phyloP scores from a whole-genome alignment of 148 eudicot genomes.

The Polygonum aviculare region DNA sequence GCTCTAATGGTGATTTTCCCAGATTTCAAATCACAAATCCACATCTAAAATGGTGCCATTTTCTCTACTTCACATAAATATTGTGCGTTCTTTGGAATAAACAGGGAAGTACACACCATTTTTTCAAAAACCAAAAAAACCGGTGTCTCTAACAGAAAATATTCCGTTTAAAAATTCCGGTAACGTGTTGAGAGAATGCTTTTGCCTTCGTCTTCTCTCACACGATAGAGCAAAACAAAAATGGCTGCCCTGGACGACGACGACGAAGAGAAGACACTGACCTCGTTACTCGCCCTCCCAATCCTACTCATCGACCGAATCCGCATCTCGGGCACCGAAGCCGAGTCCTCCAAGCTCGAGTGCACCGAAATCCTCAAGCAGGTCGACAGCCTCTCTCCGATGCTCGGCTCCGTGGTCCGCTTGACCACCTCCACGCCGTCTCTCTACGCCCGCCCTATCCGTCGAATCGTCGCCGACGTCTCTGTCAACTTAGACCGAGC shows the following conservation, averaged over 20 bases:
- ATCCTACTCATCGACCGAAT: constrained; percentile 51
- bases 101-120: background rate
- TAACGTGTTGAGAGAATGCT: background rate
- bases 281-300: constrained; percentile 40
- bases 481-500: constrained; percentile 47
- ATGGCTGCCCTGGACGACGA: constrained; percentile 7
- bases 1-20: background rate
- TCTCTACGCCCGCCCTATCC: constrained; percentile 67
- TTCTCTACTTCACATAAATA: background rate
- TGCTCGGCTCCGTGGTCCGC: constrained; percentile 52
- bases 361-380: constrained; percentile 46
- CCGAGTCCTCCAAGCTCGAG: constrained; percentile 51
- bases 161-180: background rate
- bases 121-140: background rate
- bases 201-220: background rate
- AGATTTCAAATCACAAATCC: no score
- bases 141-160: background rate
- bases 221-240: background rate
- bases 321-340: constrained; percentile 45
- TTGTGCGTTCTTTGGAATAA: background rate
- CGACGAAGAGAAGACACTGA: constrained; percentile 35
- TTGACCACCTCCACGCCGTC: constrained; percentile 29
- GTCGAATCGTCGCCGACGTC: constrained; percentile 46
- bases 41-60: no score
- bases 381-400: constrained; percentile 48